A percentile compares a stretch with the other conserved stretches of the same genome.
These are phyloP conservation scores for Gyromitra esculenta DNA, from an alignment of 2,329 filamentous ascomycete genomes.

Conservation along the genomic window DNA sequence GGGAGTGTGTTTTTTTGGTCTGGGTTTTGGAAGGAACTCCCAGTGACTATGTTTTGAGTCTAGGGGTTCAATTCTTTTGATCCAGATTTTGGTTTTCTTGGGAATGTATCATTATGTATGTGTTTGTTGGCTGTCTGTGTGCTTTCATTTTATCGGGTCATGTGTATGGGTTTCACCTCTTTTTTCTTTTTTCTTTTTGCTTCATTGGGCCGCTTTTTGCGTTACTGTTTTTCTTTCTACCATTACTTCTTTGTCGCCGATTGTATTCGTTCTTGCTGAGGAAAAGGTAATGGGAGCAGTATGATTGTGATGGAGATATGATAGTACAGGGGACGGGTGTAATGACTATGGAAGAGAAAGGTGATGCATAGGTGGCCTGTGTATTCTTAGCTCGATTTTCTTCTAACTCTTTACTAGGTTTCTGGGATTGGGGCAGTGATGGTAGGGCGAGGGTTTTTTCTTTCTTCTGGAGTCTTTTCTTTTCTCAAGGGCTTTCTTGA, in stretches of 20 bases:
- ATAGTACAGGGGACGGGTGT: slow-evolving; percentile 12
- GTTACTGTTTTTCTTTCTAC: slow-evolving; percentile 8
- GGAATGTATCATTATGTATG: slow-evolving; percentile 44
- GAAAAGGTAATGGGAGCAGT: slow-evolving; percentile 12
- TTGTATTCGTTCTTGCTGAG: slow-evolving; percentile 18
- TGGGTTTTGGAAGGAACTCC: slow-evolving; percentile 6
- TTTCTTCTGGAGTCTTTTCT: slow-evolving; percentile 12
- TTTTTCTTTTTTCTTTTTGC: slow-evolving; percentile 5
- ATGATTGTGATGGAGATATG: slow-evolving; percentile 24
- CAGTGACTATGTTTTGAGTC: background rate
- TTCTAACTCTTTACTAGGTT: slow-evolving; percentile 27
- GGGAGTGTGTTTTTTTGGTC: slow-evolving; percentile 12
- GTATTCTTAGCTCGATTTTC: slow-evolving; percentile 46
- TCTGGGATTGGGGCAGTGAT: background rate
- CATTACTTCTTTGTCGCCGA: slow-evolving; percentile 18
- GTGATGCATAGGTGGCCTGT: slow-evolving; percentile 21
- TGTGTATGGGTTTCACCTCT: slow-evolving; percentile 27
- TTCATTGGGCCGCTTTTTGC: background rate
- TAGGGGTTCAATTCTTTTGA: slow-evolving; percentile 15
- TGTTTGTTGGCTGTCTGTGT: slow-evolving; percentile 9
- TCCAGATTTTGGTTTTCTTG: slow-evolving; percentile 31
- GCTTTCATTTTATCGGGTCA: slow-evolving; percentile 25
- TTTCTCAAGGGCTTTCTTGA: slow-evolving; percentile 3
- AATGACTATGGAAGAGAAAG: slow-evolving; percentile 20
- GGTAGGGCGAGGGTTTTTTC: slow-evolving; percentile 7